phyloP scores from a whole-genome alignment of 2,329 filamentous ascomycete species.

The Xylaria sp. region DNA sequence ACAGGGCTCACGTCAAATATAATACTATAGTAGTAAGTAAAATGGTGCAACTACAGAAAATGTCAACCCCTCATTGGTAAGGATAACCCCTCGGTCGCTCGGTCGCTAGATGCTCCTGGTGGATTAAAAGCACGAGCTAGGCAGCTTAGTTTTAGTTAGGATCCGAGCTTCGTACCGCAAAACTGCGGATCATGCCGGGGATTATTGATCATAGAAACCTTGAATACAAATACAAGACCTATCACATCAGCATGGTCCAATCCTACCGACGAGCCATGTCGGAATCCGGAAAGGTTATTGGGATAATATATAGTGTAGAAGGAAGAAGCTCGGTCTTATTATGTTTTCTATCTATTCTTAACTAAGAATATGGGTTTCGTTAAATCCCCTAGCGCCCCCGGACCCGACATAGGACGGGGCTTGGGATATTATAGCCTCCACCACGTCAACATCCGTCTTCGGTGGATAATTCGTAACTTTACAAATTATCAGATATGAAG shows the following conservation, averaged over 20 bases:
- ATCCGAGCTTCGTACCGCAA: slow-evolving; percentile 6
- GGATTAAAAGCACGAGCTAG: background rate
- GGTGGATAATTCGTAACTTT: background rate
- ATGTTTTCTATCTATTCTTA: slow-evolving; percentile 14
- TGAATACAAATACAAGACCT: slow-evolving; percentile 17
- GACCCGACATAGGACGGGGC: background rate
- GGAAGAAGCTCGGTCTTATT: background rate
- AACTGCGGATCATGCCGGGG: background rate
- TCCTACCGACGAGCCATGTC: background rate
- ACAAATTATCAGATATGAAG: slow-evolving; percentile 1
- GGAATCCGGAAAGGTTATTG: slow-evolving; percentile 8
- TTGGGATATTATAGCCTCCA: background rate
- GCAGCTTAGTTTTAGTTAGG: background rate
- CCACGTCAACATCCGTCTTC: slow-evolving; percentile 8
- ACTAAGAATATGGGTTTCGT: background rate
- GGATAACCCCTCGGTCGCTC: background rate
- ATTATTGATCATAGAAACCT: background rate
- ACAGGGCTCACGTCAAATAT: background rate
- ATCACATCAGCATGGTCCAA: slow-evolving; percentile 2
- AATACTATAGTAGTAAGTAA: background rate
- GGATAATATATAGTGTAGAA: background rate
- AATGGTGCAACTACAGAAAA: slow-evolving; percentile 4
- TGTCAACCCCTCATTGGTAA: background rate
- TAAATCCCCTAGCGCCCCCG: background rate
- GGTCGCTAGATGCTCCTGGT: background rate